Base-by-base conservation (phyloP, 2,329 filamentous ascomycete genomes). In the Ophiocordyceps unilateralis region DNA sequence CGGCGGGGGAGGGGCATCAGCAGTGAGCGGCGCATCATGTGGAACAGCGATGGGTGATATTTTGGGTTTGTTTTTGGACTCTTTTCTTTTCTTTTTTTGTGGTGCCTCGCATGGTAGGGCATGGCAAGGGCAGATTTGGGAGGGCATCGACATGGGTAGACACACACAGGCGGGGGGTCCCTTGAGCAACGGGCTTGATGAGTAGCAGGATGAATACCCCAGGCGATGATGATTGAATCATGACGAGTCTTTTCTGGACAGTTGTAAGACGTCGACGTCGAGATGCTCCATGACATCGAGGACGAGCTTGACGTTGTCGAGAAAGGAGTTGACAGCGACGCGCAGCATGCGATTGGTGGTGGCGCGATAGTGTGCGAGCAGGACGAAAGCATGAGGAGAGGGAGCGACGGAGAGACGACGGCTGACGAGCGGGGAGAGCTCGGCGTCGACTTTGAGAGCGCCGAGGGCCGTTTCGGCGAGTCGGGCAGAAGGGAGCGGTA, bases 321-420 rank as follows among this genome's bases (percentile, higher is more conserved):
- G 87, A 61, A 95, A 95, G 10, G 87, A 86, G 63, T 96, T 96
- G 44, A 95, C 88, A 3, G 89, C 84, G 2, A 98, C 91, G 39
- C 91, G 80, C 45, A 98, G 71, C 89, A 96, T 96, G 51, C 91
- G 81, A 58, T 95, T 94, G 19, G 91, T 96, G 0, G 86, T 86
- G 1, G 91, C 91, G 43, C 71, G 74, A 63, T 96, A 96, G 46
- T 81, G 73, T 10, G 84, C 81, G 46, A 72, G 69, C 41, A 96
- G 67, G 5, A 88, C 36, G 40, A 11, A 50, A 45, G 22, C 40
- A 23, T 64, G n/a, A n/a, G n/a, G n/a, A n/a, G n/a, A n/a, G n/a
- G n/a, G n/a, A n/a, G n/a, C 61, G 41, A 86, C 67, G 36, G 70
- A 67, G 49, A 95, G 81, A 2, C 71, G 67, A 45, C 89, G 78